Conservation (phyloP, 805 yeast genomes). For the Pichia rugopelliculosa region DNA sequence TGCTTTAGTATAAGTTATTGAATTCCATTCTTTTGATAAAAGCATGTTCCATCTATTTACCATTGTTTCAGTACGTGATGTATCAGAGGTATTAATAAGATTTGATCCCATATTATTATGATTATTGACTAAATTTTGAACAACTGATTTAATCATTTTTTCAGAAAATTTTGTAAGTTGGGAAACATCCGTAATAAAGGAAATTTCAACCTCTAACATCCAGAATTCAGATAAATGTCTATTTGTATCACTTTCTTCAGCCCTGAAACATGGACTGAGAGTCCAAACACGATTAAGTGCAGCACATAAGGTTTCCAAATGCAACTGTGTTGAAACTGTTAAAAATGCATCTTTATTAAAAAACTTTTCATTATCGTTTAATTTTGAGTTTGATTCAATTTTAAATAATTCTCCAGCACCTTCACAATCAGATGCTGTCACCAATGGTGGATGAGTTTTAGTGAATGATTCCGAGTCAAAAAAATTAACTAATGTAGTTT, state of each 20-base stretch:
- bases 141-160: constrained; percentile 53
- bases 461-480: constrained; percentile 48
- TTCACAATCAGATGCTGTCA: constrained; percentile 90
- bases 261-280: constrained; percentile 85
- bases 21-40: constrained; percentile 48
- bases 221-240: constrained; percentile 92
- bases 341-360: constrained; percentile 64
- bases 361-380: constrained; percentile 30
- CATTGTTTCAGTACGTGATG: constrained; percentile 32
- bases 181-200: constrained; percentile 49
- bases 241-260: constrained; percentile 85
- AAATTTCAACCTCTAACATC: constrained; percentile 93
- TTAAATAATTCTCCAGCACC: constrained; percentile 92
- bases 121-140: constrained; percentile 24
- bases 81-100: constrained; percentile 31
- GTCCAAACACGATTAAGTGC: constrained; percentile 83
- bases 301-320: constrained; percentile 71
- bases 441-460: constrained; percentile 78
- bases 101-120: constrained; percentile 27
- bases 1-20: constrained; percentile 73
- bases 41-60: constrained; percentile 54
- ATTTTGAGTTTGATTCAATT: constrained; percentile 32
- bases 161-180: constrained; percentile 66
- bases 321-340: constrained; percentile 90
- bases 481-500: constrained; percentile 43